These are phyloP conservation scores for Alternaria consortialis DNA, from an alignment of 2,329 filamentous ascomycete genomes.

Conservation along the genomic window DNA sequence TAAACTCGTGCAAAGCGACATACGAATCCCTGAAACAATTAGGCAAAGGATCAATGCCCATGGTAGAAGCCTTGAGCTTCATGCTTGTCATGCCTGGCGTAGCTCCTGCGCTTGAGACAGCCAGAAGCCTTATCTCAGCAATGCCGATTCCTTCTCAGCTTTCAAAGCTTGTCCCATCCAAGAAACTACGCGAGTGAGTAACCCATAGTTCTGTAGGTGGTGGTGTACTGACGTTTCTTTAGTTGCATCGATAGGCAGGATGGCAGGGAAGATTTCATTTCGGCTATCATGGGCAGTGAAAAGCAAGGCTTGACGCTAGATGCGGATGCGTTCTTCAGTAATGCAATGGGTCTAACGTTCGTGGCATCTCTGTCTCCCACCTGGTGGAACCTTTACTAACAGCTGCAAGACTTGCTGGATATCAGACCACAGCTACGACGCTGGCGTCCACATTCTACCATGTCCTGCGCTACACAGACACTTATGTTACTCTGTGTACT, in stretches of 20 bases:
- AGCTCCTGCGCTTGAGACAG: slow-evolving; percentile 2
- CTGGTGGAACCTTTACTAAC: not conserved
- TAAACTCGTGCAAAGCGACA: not conserved
- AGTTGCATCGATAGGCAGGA: slow-evolving; percentile 5
- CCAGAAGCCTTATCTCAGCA: slow-evolving; percentile 4
- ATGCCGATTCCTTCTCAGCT: slow-evolving; percentile 5
- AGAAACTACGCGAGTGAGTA: slow-evolving; percentile 8
- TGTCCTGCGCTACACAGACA: slow-evolving; percentile 1
- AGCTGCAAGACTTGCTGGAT: slow-evolving; percentile 5
- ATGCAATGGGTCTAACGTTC: slow-evolving; percentile 2
- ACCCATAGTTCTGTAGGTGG: not conserved
- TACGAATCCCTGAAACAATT: slow-evolving; percentile 1
- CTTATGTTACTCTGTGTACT: not conserved
- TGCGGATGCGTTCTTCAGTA: slow-evolving; percentile 5
- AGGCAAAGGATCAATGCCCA: slow-evolving; percentile 3
- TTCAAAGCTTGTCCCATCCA: slow-evolving; percentile 2
- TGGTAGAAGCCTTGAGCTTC: slow-evolving; percentile 8
- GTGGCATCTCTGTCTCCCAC: not conserved
- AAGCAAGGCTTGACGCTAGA: slow-evolving; percentile 7
- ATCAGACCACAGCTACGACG: slow-evolving; percentile 7
- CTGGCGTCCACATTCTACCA: slow-evolving; percentile 7
- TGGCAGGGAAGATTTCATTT: slow-evolving; percentile 2
- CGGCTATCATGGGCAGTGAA: slow-evolving; percentile 4
- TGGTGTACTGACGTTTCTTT: not conserved
- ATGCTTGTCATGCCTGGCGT: slow-evolving; percentile 9